Percentiles rank a stretch among this genome's conserved stretches.
Evolutionary conservation across 2,329 filamentous ascomycete species (phyloP).

Genomic region (Hypoxylon sp.): DNA sequence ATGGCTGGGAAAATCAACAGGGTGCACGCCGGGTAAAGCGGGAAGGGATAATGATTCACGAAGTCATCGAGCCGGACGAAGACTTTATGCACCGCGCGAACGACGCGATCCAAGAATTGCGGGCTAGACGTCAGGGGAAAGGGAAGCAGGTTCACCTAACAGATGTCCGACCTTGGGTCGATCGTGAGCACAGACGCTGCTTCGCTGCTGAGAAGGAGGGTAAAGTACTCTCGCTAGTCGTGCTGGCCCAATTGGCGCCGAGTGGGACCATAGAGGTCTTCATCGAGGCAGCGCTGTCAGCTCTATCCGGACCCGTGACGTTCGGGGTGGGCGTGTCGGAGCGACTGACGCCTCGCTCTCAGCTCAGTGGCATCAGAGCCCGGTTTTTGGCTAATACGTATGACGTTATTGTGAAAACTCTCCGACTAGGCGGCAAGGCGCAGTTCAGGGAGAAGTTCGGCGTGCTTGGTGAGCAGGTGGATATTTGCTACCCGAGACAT

Average conservation of each 20-base stretch:
- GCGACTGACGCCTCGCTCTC: constrained; percentile 81
- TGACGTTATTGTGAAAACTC: constrained; percentile 64
- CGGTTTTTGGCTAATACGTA: constrained; percentile 87
- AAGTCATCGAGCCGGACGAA: constrained; percentile 70
- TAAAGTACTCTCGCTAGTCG: constrained; percentile 79
- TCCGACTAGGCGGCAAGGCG: constrained; percentile 75
- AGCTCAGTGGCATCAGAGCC: constrained; percentile 83
- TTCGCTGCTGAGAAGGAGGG: constrained; percentile 81
- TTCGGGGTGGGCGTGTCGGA: constrained; percentile 87
- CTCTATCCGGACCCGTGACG: constrained; percentile 74
- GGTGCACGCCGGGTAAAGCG: constrained; percentile 82
- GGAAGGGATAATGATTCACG: constrained; percentile 76
- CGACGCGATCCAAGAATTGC: constrained; percentile 78
- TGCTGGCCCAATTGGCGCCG: constrained; percentile 84
- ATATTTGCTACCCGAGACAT: constrained; percentile 89
- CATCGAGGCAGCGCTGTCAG: constrained; percentile 62
- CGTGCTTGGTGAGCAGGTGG: constrained; percentile 84
- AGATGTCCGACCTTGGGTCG: constrained; percentile 89
- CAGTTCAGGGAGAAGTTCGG: constrained; percentile 94
- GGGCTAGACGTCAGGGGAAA: constrained; percentile 70
- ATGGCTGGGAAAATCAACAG: constrained; percentile 66
- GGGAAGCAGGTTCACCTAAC: constrained; percentile 85
- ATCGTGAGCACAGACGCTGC: constrained; percentile 85
- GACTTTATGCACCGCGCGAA: constrained; percentile 61
- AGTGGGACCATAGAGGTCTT: constrained; percentile 87